A percentile compares a stretch with the other conserved stretches of the same genome.
Conservation (phyloP, 2,329 filamentous ascomycete genomes). For the Xylariaceae sp. region DNA sequence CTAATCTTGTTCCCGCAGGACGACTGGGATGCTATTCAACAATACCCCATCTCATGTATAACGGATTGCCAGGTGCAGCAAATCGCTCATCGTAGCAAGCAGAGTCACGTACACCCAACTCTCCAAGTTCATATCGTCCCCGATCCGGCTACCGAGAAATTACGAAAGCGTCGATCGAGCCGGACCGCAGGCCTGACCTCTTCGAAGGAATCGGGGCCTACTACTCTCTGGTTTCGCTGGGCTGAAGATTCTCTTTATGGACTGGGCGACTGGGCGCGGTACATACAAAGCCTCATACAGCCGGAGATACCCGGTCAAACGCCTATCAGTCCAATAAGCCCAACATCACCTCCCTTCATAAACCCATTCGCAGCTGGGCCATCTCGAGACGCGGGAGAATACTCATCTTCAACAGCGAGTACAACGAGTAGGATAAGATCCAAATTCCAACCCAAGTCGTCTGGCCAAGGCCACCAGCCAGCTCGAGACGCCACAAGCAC, state of each 20-base stretch:
- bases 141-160: conserved; percentile 50
- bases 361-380: conserved; percentile 46
- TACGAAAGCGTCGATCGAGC: conserved; percentile 61
- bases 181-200: conserved; percentile 53
- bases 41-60: conserved; percentile 48
- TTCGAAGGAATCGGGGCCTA: conserved; percentile 44
- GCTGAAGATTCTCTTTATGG: conserved; percentile 47
- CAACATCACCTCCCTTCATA: conserved; percentile 48
- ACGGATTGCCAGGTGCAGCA: conserved; percentile 56
- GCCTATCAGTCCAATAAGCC: conserved; percentile 50
- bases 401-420: conserved; percentile 38
- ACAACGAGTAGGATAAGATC: conserved; percentile 34
- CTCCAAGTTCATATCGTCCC: conserved; percentile 52
- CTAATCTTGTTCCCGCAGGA: conserved; percentile 32
- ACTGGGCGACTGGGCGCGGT: conserved; percentile 57
- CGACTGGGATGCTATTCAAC: conserved; percentile 50
- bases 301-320: conserved; percentile 38
- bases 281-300: conserved; percentile 42
- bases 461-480: conserved; percentile 43
- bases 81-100: conserved; percentile 58
- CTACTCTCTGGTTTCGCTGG: conserved; percentile 53
- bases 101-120: conserved; percentile 55
- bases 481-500: conserved; percentile 45
- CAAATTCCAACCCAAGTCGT: conserved; percentile 43
- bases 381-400: conserved; percentile 38